Evolutionary conservation across 768 basidiomycete genomes (phyloP).

Genomic region (Kwoniella europaea): DNA sequence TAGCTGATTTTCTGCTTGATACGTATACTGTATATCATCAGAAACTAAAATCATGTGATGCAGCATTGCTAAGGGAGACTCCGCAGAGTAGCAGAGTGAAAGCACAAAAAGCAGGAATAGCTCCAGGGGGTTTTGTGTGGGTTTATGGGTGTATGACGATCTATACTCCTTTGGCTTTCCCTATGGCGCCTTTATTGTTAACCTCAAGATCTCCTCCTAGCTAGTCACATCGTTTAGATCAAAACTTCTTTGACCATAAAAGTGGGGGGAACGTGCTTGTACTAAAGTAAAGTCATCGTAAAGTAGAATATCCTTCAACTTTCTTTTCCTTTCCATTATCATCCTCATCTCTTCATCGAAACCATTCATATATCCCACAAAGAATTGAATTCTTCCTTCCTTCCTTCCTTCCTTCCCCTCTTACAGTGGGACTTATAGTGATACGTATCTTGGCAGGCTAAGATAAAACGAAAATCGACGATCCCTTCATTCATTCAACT

Average conservation of each 20-base stretch:
- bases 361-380: background rate
- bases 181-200: background rate
- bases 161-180: background rate
- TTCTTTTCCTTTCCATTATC: background rate
- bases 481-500: background rate
- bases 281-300: background rate
- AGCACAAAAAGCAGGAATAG: no score
- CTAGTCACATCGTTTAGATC: background rate
- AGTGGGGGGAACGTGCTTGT: constrained; percentile 4
- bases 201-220: background rate
- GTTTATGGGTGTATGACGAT: background rate
- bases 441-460: constrained; percentile 16
- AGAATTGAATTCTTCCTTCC: constrained; percentile 1
- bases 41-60: no score
- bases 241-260: background rate
- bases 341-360: background rate
- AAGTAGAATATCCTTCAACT: constrained; percentile 2
- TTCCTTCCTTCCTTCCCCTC: background rate
- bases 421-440: background rate
- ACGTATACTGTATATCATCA: no score
- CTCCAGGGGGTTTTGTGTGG: background rate
- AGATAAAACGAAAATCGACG: constrained; percentile 2
- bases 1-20: no score
- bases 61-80: no score
- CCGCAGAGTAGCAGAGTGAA: no score